A percentile compares a stretch with the other conserved stretches of the same genome.
Evolutionary conservation across 116 monocot species (phyloP).

Genomic region (Phalaenopsis hybrid): DNA sequence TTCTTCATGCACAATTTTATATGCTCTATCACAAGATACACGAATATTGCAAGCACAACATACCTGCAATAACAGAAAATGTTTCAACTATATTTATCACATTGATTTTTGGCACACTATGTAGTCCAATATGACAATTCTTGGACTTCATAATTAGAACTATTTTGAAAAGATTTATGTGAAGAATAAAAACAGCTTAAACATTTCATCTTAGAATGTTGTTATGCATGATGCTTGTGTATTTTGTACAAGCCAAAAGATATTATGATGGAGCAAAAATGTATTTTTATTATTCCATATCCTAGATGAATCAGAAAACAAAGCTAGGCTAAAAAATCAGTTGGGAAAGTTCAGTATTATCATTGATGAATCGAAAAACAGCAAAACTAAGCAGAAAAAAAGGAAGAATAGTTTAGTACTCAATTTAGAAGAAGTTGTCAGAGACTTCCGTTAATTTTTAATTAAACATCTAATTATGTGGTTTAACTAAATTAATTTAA

Average conservation of each 20-base stretch:
- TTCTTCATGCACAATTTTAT: conserved; percentile 40
- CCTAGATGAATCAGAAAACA: too few relatives aligned
- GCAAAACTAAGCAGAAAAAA: background rate
- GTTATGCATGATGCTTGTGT: background rate
- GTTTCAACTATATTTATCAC: too few relatives aligned
- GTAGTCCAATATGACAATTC: background rate
- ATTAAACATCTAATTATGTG: too few relatives aligned
- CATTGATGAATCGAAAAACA: too few relatives aligned
- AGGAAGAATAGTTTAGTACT: too few relatives aligned
- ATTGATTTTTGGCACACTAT: background rate
- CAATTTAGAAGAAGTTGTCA: too few relatives aligned
- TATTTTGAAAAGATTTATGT: background rate
- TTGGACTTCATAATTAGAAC: background rate
- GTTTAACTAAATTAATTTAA: too few relatives aligned
- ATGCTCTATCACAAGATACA: conserved; percentile 81
- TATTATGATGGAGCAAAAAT: background rate
- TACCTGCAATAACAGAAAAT: conserved; percentile 39
- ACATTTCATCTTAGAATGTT: background rate
- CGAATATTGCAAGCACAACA: conserved; percentile 68
- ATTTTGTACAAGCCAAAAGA: background rate
- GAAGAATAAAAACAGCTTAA: background rate
- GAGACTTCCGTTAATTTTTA: too few relatives aligned
- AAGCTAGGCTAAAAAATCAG: too few relatives aligned
- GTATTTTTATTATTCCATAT: too few relatives aligned
- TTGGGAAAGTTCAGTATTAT: too few relatives aligned